Evolutionary conservation across 768 basidiomycete species (phyloP), one percentile per base, ranked within the genome.

Genomic region (Lactarius trivialis): DNA sequence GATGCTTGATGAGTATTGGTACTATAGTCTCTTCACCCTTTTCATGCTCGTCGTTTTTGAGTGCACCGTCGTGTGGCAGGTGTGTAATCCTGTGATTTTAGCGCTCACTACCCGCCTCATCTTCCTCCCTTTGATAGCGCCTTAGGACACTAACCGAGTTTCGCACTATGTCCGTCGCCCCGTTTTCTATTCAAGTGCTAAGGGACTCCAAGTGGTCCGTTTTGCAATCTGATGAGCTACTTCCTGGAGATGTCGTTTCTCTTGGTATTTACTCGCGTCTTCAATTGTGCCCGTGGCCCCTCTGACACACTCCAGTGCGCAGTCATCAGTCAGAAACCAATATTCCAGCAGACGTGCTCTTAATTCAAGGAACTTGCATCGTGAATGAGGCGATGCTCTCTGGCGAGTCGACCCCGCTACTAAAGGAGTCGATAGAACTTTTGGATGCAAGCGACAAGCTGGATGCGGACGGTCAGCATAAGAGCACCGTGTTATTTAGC

Each of bases 341-440:
- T 41, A 85, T 97, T 17, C 94, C 96, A 1, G 95, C 93, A 11
- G 96, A 99, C 70, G 83, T 99, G 39, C 82, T 99, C 19, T 81
- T 99, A n/a, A 74, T 98, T 14, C 84, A 87, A 60, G 97, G 97
- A 11, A 91, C 93, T 0, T 89, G 88, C 65, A 98, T 99, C 69
- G 95, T 98, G 66, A 99, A 99, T 73, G 97, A 99, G 73, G 97
- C 97, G 30, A 98, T 99, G 97, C 78, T 99, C 2, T 97, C 94
- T 1, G 97, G 97, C 55, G 97, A 99, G 77, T 97, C 94, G 0
- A 99, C 97, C 0, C 97, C 97, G 0, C 79, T 99, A 9, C 79
- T 99, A 52, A 99, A 99, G 71, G 97, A 99, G 70, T 93, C 91
- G 15, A 88, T 98, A 60, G 89, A 93, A 66, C 79, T 98, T 0